A percentile compares a stretch with the other conserved stretches of the same genome.
Conservation (phyloP, 2,329 filamentous ascomycete genomes). For the Neocatenulostroma microsporum region DNA sequence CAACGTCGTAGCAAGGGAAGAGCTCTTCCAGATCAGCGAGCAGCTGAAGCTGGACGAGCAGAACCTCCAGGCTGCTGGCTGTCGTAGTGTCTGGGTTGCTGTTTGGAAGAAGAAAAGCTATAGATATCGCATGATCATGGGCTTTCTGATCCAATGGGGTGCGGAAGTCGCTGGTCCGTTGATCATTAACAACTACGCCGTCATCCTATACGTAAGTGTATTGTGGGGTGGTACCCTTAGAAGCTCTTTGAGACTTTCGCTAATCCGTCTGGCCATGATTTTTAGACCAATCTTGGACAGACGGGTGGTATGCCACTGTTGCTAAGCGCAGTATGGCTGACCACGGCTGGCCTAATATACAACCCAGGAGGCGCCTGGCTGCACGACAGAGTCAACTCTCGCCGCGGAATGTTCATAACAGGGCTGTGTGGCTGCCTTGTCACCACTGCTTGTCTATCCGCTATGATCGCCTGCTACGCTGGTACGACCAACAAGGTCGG, state of each 20-base stretch:
- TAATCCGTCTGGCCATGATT: slow-evolving; percentile 2
- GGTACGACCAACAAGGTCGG: slow-evolving; percentile 1
- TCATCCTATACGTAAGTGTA: neutral
- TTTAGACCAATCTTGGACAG: slow-evolving; percentile 30
- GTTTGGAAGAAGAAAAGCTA: slow-evolving; percentile 32
- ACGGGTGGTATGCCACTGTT: slow-evolving; percentile 35
- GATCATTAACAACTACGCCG: slow-evolving; percentile 32
- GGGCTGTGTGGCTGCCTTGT: slow-evolving; percentile 33
- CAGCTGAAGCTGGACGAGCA: slow-evolving; percentile 34
- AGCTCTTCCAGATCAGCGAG: slow-evolving; percentile 36
- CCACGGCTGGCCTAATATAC: slow-evolving; percentile 23
- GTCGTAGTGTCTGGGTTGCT: slow-evolving; percentile 19
- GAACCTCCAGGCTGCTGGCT: slow-evolving; percentile 2
- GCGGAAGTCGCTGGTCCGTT: slow-evolving; percentile 9
- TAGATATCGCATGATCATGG: slow-evolving; percentile 40
- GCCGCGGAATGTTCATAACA: slow-evolving; percentile 25
- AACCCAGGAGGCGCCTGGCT: slow-evolving; percentile 4
- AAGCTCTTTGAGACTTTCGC: too few species aligned
- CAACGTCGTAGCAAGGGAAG: slow-evolving; percentile 29
- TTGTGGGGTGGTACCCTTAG: slow-evolving; percentile 25
- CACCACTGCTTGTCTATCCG: slow-evolving; percentile 28
- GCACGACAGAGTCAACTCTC: slow-evolving; percentile 5
- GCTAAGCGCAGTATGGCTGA: slow-evolving; percentile 36
- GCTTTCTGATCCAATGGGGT: slow-evolving; percentile 15
- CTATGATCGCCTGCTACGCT: slow-evolving; percentile 9